These are phyloP conservation scores for Groenewaldozyma tartarivorans DNA, from an alignment of 805 yeast species.

Conservation along the genomic window DNA sequence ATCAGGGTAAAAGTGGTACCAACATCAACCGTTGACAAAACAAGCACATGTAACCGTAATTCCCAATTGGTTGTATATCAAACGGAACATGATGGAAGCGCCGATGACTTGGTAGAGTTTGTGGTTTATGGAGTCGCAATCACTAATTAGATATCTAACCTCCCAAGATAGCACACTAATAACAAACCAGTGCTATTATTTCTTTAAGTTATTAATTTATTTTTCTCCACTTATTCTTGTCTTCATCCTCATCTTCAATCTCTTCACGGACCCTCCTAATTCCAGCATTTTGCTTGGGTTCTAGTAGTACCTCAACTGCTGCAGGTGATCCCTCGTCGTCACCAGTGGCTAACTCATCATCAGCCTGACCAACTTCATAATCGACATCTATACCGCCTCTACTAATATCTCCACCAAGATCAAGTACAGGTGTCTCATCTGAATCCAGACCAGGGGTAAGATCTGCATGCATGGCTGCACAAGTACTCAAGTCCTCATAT, in stretches of 20 bases:
- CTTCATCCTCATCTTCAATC: too few relatives aligned
- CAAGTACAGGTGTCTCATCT: constrained; percentile 1
- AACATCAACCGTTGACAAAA: too few relatives aligned
- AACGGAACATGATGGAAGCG: too few relatives aligned
- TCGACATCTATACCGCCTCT: constrained; percentile 11
- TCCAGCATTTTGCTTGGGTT: constrained; percentile 10
- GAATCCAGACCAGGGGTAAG: too few relatives aligned
- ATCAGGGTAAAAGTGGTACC: too few relatives aligned
- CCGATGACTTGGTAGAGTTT: too few relatives aligned
- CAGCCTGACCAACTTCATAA: constrained; percentile 4
- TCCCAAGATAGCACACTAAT: too few relatives aligned
- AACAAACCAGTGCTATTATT: too few relatives aligned
- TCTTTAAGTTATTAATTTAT: constrained; percentile 1
- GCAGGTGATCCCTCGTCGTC: constrained; percentile 13
- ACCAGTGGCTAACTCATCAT: constrained; percentile 3
- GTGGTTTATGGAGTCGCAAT: too few relatives aligned
- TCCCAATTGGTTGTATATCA: too few relatives aligned
- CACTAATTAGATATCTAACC: too few relatives aligned
- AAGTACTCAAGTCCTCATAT: constrained; percentile 17
- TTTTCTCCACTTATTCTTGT: constrained; percentile 17
- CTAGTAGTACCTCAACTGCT: constrained; percentile 16
- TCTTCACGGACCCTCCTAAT: constrained; percentile 11
- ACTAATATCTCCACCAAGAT: constrained; percentile 10
- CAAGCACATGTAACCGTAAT: too few relatives aligned
- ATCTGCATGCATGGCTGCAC: constrained; percentile 20